These are phyloP conservation scores for Phytophthora citricola DNA, from an alignment of 352 stramenopile genomes.

Conservation along the genomic window DNA sequence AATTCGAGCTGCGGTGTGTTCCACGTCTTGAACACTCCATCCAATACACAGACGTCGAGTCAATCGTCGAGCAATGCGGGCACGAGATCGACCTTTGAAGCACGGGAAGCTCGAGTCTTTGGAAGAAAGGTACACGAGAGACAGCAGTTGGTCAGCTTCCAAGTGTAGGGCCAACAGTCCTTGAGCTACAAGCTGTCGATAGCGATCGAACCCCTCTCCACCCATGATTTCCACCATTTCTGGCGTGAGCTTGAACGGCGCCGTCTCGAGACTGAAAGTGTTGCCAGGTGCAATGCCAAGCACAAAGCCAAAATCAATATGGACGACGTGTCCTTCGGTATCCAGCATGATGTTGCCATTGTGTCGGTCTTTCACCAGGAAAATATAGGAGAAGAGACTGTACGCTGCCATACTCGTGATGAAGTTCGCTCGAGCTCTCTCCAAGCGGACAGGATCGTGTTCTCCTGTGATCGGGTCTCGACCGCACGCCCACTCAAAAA, in stretches of 20 bases:
- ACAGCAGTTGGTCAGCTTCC: slow-evolving; percentile 93
- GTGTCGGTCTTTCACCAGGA: slow-evolving; percentile 98
- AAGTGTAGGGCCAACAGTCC: slow-evolving; percentile 95
- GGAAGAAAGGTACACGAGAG: slow-evolving; percentile 91
- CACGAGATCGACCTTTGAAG: slow-evolving; percentile 70
- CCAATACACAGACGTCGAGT: slow-evolving; percentile 68
- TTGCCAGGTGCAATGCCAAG: slow-evolving; percentile 97
- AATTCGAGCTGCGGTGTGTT: slow-evolving; percentile 61
- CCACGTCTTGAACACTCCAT: slow-evolving; percentile 57
- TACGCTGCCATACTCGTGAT: slow-evolving; percentile 96
- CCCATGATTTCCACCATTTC: slow-evolving; percentile 97
- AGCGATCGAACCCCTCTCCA: slow-evolving; percentile 88
- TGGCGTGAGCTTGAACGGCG: slow-evolving; percentile 98
- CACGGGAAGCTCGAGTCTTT: slow-evolving; percentile 94
- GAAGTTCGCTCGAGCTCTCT: slow-evolving; percentile 93
- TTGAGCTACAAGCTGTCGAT: slow-evolving; percentile 92
- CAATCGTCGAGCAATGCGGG: slow-evolving; percentile 53
- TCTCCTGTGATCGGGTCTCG: slow-evolving; percentile 48
- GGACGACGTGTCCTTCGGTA: slow-evolving; percentile 94
- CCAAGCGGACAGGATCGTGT: slow-evolving; percentile 50
- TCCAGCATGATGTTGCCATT: slow-evolving; percentile 99
- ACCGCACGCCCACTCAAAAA: slow-evolving; percentile 60
- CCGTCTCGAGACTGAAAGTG: slow-evolving; percentile 96
- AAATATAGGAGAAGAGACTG: slow-evolving; percentile 96
- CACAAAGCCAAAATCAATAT: slow-evolving; percentile 99